Conservation (phyloP, 139 green algal genomes). For the Chlamydomonas eustigma region DNA sequence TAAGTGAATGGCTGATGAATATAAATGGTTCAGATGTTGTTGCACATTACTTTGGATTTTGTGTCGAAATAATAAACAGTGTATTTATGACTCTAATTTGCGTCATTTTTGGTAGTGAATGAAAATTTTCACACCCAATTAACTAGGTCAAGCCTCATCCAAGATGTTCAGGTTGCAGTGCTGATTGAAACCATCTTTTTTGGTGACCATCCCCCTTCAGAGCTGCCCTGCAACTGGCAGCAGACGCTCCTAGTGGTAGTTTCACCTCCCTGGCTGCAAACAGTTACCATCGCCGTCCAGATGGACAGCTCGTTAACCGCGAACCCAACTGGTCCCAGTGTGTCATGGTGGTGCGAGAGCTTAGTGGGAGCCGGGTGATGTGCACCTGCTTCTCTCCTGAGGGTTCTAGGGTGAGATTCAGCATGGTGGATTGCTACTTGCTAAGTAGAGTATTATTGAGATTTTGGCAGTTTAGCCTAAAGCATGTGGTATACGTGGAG, state of each 20-base stretch:
- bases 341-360: conserved; percentile 1
- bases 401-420: not conserved
- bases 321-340: not conserved
- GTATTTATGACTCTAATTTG: too few relatives aligned
- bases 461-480: too few relatives aligned
- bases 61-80: too few relatives aligned
- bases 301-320: not conserved
- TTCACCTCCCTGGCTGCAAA: not conserved
- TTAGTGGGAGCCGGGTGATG: not conserved
- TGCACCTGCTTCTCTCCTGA: conserved; percentile 4
- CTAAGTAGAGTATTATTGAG: too few relatives aligned
- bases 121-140: too few relatives aligned
- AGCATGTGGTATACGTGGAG: too few relatives aligned
- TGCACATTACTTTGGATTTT: not conserved
- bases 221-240: not conserved
- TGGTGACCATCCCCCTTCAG: too few relatives aligned
- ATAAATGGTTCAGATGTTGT: too few relatives aligned
- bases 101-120: too few relatives aligned
- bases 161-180: not conserved
- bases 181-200: too few relatives aligned
- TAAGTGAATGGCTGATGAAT: too few relatives aligned
- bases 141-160: not conserved
- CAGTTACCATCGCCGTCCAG: not conserved
- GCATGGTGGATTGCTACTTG: too few relatives aligned
- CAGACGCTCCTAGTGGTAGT: not conserved